phyloP scores from a whole-genome alignment of 2,329 filamentous ascomycete genomes.

The Colletotrichum lindemuthianum region DNA sequence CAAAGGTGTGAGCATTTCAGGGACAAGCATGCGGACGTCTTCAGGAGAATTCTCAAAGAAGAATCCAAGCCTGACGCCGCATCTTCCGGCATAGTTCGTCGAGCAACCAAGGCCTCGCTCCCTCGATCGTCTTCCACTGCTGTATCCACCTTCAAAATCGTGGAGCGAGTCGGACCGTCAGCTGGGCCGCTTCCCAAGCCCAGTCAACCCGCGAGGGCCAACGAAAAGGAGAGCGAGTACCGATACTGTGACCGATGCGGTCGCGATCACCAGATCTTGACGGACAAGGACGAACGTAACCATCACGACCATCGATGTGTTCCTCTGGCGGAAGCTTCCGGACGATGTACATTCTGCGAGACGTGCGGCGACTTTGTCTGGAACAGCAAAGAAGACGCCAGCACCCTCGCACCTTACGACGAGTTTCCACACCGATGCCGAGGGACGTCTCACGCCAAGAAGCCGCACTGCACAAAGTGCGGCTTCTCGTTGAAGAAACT shows the following conservation, averaged over 20 bases:
- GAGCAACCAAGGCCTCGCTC: not conserved
- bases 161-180: constrained; percentile 15
- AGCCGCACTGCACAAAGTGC: constrained; percentile 37
- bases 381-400: constrained; percentile 24
- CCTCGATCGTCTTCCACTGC: not conserved
- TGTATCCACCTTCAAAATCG: constrained; percentile 7
- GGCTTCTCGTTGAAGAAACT: constrained; percentile 26
- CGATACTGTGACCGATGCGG: constrained; percentile 40
- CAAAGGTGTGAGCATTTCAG: constrained; percentile 44
- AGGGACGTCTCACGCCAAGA: constrained; percentile 6
- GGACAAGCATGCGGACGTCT: constrained; percentile 41
- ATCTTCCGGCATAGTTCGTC: not conserved
- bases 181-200: constrained; percentile 21
- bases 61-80: not conserved
- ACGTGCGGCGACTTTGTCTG: constrained; percentile 34
- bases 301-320: constrained; percentile 39
- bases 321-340: constrained; percentile 33
- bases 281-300: constrained; percentile 32
- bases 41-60: constrained; percentile 28
- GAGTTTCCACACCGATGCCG: constrained; percentile 36
- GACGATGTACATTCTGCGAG: constrained; percentile 36
- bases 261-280: constrained; percentile 37
- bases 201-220: constrained; percentile 28
- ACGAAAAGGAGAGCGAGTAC: constrained; percentile 34
- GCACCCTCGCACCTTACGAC: constrained; percentile 16